These are phyloP conservation scores for Novymonas esmeraldas DNA, from an alignment of 208 protist species.

Conservation along the genomic window DNA sequence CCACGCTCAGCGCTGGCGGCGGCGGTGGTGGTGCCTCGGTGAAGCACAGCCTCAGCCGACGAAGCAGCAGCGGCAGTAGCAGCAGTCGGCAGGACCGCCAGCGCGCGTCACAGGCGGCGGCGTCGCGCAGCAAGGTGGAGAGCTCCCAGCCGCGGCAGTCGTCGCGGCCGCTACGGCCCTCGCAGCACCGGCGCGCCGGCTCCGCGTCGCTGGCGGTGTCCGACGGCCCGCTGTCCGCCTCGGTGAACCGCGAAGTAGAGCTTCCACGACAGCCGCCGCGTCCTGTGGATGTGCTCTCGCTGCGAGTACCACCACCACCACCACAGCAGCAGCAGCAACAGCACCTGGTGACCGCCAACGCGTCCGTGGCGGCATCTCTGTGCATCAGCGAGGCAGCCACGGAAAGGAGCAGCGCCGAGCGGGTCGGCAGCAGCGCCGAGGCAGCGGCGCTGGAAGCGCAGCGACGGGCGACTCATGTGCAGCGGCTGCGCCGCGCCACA, in stretches of 20 bases:
- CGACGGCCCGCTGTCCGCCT: not conserved
- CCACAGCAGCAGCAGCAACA: conserved; percentile 8
- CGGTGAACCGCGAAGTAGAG: conserved; percentile 30
- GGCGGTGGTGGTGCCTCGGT: no score
- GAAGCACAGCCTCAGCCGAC: no score
- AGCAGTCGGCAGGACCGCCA: not conserved
- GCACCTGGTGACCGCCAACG: not conserved
- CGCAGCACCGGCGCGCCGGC: not conserved
- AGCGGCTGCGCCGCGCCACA: no score
- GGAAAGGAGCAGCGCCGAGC: not conserved
- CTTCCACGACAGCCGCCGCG: conserved; percentile 4
- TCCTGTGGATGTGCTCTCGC: not conserved
- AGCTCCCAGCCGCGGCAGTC: not conserved
- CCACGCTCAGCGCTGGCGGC: not conserved
- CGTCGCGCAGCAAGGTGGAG: no score
- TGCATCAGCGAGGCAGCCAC: not conserved
- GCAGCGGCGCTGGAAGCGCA: not conserved
- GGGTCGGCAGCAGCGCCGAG: not conserved
- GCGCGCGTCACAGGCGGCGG: not conserved
- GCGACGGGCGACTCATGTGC: not conserved
- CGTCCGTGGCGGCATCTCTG: not conserved
- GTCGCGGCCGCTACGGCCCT: no score
- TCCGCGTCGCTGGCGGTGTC: not conserved
- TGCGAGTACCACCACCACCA: not conserved
- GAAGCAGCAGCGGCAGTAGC: no score